Evolutionary conservation across 805 yeast genomes (phyloP), one percentile per base, ranked within the genome.

Genomic region (Candida ponderosae): DNA sequence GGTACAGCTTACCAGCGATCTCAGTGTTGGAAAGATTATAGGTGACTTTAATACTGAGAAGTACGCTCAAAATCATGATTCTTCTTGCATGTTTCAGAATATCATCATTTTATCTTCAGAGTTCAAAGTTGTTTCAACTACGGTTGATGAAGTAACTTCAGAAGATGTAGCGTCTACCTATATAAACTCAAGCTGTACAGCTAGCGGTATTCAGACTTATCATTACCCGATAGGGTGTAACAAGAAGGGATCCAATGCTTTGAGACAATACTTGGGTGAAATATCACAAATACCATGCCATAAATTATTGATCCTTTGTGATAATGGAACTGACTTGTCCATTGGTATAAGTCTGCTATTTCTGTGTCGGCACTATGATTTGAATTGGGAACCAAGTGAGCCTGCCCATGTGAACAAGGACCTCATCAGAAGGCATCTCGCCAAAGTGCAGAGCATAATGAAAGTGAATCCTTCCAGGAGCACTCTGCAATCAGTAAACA

Each of bases 381-480:
- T 57, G 6, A 51, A 62, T 0, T 79, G 83, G 74, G 28, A 40
- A 1, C 47, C 40, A 0, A 37, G 47, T 1, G 34, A 24, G 9
- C 16, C 27, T 4, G 40, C 37, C 3, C 32, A 42, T 42, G 18
- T 19, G 62, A 31, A 45, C 19, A 82, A 82, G 50, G 74, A 68
- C 20, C 54, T 64, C 8, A 69, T 83, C 5, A 70, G 76, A 39
- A 68, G 67, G 40, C 79, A 81, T 38, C 57, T 86, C 23, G 70
- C 76, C 3, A 54, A 54, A 33, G 47, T 86, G 4, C 63, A 71
- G 15, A 58, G 67, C 3, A 54, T 60, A 7, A 53, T 71, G n/a
- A 72, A 68, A 30, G 74, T 73, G 5, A 82, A 85, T 41, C 95
- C 95, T 0, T 78, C 88, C 38, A 63, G 96, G 35, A 78, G 85